Evolutionary conservation across 2,329 filamentous ascomycete species (phyloP).

Genomic region (Talaromyces funiculosus): DNA sequence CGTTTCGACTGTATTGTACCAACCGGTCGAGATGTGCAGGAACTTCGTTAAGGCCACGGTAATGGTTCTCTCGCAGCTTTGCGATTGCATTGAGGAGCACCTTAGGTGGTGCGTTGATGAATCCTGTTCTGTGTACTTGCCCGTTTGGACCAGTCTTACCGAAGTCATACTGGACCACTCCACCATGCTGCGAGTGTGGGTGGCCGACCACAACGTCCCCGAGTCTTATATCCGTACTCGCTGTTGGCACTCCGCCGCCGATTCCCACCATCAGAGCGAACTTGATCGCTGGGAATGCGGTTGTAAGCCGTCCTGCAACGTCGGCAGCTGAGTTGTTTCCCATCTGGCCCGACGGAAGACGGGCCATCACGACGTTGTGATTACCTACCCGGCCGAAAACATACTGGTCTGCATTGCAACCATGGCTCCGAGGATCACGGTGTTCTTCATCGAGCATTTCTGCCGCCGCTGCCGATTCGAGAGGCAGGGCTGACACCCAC

Average conservation of each 20-base stretch:
- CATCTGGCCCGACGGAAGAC: slow-evolving; percentile 26
- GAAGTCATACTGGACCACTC: slow-evolving; percentile 26
- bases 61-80: slow-evolving; percentile 12
- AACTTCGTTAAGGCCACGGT: slow-evolving; percentile 1
- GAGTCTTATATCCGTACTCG: slow-evolving; percentile 24
- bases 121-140: slow-evolving; percentile 2
- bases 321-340: slow-evolving; percentile 23
- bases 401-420: slow-evolving; percentile 11
- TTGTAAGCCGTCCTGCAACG: slow-evolving; percentile 15
- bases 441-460: slow-evolving; percentile 13
- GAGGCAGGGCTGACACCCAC: slow-evolving; percentile 15
- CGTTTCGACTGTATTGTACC: slow-evolving; percentile 4
- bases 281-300: slow-evolving; percentile 18
- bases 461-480: slow-evolving; percentile 12
- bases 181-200: slow-evolving; percentile 13
- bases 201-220: slow-evolving; percentile 27
- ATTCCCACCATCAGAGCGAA: slow-evolving; percentile 42
- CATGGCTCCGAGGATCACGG: not conserved
- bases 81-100: slow-evolving; percentile 12
- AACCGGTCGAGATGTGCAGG: slow-evolving; percentile 1
- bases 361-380: slow-evolving; percentile 32
- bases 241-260: slow-evolving; percentile 27
- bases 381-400: slow-evolving; percentile 10
- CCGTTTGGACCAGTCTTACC: slow-evolving; percentile 17
- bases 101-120: slow-evolving; percentile 11